Conservation (phyloP, 192 early-diverging fungal species). For the Tieghemiomyces parasiticus region DNA sequence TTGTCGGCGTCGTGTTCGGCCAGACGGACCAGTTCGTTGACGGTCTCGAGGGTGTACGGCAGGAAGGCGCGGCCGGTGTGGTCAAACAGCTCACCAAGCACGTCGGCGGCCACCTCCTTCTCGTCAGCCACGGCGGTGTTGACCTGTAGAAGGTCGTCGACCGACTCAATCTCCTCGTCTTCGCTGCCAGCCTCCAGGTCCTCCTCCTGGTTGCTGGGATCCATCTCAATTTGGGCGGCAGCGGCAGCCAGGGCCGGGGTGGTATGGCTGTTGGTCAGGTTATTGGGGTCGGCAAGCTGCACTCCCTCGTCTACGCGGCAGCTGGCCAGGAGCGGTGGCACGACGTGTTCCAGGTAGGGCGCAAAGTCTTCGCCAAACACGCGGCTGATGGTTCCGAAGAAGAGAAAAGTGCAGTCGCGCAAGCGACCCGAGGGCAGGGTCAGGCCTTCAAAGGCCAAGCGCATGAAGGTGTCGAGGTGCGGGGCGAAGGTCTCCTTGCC, state of each 20-base stretch:
- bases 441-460: constrained; percentile 61
- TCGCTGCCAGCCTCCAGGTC: constrained; percentile 22
- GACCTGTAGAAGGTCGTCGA: constrained; percentile 40
- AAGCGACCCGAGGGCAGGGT: constrained; percentile 54
- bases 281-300: constrained; percentile 18
- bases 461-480: constrained; percentile 57
- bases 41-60: constrained; percentile 63
- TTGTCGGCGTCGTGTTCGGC: constrained; percentile 65
- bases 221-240: too few species aligned
- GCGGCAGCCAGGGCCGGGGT: neutral
- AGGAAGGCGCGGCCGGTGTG: constrained; percentile 57
- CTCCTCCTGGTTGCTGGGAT: too few species aligned
- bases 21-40: constrained; percentile 48
- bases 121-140: constrained; percentile 78
- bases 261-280: neutral
- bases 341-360: constrained; percentile 52
- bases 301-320: constrained; percentile 58
- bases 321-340: constrained; percentile 67
- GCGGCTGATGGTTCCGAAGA: constrained; percentile 68
- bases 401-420: constrained; percentile 73
- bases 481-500: constrained; percentile 70
- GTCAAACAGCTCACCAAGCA: constrained; percentile 74
- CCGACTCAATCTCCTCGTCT: constrained; percentile 40
- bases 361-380: constrained; percentile 75
- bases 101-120: constrained; percentile 84